Evolutionary conservation across 805 yeast genomes (phyloP).

Genomic region (Blastobotrys terrestris): DNA sequence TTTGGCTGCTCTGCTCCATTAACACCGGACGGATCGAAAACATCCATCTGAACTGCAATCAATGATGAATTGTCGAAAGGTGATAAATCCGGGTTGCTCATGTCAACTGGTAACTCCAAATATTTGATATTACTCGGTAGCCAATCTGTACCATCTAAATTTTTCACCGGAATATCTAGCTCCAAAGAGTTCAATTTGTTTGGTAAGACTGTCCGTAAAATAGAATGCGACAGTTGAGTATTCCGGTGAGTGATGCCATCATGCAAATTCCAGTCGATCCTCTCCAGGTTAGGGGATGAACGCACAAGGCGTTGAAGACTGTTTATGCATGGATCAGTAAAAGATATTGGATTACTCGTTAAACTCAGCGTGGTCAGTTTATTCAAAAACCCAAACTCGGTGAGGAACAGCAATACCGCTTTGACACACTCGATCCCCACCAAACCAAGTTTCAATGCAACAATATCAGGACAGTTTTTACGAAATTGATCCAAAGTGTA

Average conservation of each 20-base stretch:
- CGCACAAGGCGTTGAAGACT: background rate
- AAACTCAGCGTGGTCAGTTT: background rate
- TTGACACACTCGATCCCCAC: background rate
- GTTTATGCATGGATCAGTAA: background rate
- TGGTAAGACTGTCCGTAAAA: background rate
- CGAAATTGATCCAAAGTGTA: background rate
- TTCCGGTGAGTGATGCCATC: too few species aligned
- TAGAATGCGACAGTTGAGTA: background rate
- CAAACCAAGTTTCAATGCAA: background rate
- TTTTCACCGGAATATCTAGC: background rate
- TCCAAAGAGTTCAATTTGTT: background rate
- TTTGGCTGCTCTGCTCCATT: too few species aligned
- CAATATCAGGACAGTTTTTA: background rate
- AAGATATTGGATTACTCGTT: background rate
- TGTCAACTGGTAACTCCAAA: background rate
- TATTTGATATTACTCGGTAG: background rate
- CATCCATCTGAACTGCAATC: background rate
- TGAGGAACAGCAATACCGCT: background rate
- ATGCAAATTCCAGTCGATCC: background rate
- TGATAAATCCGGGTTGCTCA: background rate
- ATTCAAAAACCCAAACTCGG: background rate
- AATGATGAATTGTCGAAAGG: background rate
- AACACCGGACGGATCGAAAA: too few species aligned
- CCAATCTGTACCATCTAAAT: background rate
- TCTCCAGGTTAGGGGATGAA: background rate